Evolutionary conservation across 306 rosid genomes (phyloP), one percentile per base, ranked within the genome.

Genomic region (Cercis canadensis): DNA sequence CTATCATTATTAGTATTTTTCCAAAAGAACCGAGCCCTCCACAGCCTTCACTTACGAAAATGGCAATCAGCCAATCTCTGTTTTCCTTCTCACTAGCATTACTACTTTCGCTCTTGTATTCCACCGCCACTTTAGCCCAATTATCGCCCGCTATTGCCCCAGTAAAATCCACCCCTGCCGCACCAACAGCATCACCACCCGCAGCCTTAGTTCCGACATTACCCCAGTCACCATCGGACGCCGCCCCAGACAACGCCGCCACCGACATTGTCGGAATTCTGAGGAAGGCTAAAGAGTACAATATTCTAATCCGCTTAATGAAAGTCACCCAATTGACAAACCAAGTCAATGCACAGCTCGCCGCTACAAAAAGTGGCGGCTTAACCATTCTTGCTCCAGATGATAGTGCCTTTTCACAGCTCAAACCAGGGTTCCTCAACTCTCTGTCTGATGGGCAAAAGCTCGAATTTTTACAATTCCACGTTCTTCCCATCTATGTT

Each of bases 391-490:
- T 89, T 0, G 88, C 90, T 0, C 85, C 87, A 0, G 84, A 82
- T 0, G 92, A 89, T 62, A 65, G 74, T 5, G 87, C 96, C 11
- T 89, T 89, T 73, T 64, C 96, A 0, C 76, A 57, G 45, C 96
- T 89, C 66, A 81, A 83, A 65, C 70, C 92, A 3, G 92, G 96
- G 1, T 86, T 87, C 80, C 90, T 87, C 36, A 89, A 89, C 75
- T 33, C 78, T 1, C 81, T 87, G 0, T 71, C 82, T 1, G 84
- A 87, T 16, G 72, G 65, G 8, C 79, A 85, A 24, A 89, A 89
- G 12, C 90, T 77, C 0, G 79, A 87, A 37, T 86, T 87, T 3
- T 59, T 89, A n/a, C 96, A 86, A 44, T 89, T 83, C 81, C 92
- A 89, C 54, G 66, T 89, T 15, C 67, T 89, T n/a, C 83, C 88